Evolutionary conservation across 164 flowering plant genomes (phyloP), one percentile per base, ranked within the genome.

Genomic region (Sedum album): DNA sequence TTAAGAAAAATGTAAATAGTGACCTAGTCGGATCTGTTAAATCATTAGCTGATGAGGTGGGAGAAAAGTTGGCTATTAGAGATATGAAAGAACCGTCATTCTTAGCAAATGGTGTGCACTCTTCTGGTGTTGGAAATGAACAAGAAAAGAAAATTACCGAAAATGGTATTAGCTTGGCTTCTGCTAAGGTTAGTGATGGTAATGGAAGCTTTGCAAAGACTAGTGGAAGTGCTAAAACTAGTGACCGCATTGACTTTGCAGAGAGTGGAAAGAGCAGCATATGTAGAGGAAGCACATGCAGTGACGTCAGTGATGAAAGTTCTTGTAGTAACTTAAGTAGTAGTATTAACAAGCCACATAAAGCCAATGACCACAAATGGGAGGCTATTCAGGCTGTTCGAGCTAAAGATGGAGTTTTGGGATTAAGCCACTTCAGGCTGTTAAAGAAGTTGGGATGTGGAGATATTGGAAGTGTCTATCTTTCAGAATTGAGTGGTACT

Each of bases 371-470:
- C 11, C 4, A 10, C 14, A 55, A 55, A 55, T 55, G 60, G 60
- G 60, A 55, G 25, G 60, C 60, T 31, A 55, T 55, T 55, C 60
- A 55, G 26, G 60, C 60, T 25, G 60, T 55, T 55, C 60, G 60
- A 55, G 60, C 60, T 6, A 55, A 25, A 23, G 60, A 55, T 55
- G 60, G 60, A 23, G 60, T 26, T 8, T 55, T 55, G 60, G 60
- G 60, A 26, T 55, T 55, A 55, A 55, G 60, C 31, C 60, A 25
- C 60, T 55, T 55, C 60, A 55, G 60, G 31, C 25, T 55, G 31
- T 7, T 55, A 55, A 55, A 55, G 30, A 55, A 55, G 31, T 8
- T 55, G 60, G 60, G 60, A 7, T 55, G 60, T 55, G 60, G 60
- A 21, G 60, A 55, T 15, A 55, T 55, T 8, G 60, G 60, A 23